Base-by-base conservation (phyloP, 306 rosid species). In the Quercus mongolica region DNA sequence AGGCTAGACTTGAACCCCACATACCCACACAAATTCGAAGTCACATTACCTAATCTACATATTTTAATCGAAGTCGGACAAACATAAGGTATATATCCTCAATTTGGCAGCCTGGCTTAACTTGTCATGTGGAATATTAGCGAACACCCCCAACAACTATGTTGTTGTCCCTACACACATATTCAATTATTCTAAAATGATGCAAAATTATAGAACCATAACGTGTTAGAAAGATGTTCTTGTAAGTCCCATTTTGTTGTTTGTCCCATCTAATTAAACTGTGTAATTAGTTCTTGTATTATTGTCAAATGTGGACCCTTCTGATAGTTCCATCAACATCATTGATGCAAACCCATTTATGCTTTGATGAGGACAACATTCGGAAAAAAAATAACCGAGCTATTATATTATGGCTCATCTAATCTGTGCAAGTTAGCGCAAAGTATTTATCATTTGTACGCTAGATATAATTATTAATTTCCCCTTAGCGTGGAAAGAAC, bases 21-120 rank as follows among this genome's bases (percentile, higher is more conserved):
- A 35, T 1, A 25, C 5, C 15, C 46, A 38, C 19, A 6, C 23
- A 14, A 23, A 2, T 46, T 19, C 12, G 14, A 10, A 41, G 12
- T 38, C 14, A 3, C 44, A 19, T 63, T 65, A 69, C 69, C 20
- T 23, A 69, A 1, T 18, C 28, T 25, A 41, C 7, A 75, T 17
- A 69, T 8, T 31, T 76, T 9, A 52, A 46, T 80, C 15, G 51
- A 74, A 57, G 41, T 18, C 4, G 23, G 26, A 49, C 46, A 41
- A n/a, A 38, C 21, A 38, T 5, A 68, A 28, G 76, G 62, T 26
- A 65, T 13, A 55, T 57, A 49, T 41, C 44, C 31, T 35, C 10
- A 21, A 51, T 3, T 35, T 63, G 76, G 74, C 78, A 71, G 81
- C 74, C 75, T 77, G 81, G 81, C 65, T 38, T 25, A 63, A 62